phyloP scores from a whole-genome alignment of 257 asterid species.

The Solanum etuberosum region DNA sequence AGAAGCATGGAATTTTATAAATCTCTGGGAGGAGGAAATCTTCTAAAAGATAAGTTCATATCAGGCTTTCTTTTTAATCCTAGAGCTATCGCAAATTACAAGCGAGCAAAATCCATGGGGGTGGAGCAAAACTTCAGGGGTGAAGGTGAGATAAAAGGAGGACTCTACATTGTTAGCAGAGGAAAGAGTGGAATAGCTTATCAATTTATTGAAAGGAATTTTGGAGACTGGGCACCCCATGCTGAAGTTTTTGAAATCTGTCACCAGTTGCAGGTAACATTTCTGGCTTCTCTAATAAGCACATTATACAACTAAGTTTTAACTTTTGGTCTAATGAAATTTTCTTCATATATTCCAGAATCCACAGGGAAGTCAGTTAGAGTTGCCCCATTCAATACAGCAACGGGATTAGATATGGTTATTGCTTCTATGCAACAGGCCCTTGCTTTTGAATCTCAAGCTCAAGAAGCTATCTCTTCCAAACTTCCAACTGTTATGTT shows the following conservation, averaged over 20 bases:
- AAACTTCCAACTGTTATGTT: background rate
- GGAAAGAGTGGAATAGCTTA: constrained; percentile 71
- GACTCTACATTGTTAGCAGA: constrained; percentile 58
- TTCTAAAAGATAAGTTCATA: constrained; percentile 65
- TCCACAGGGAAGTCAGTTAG: constrained; percentile 8
- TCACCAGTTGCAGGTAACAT: constrained; percentile 49
- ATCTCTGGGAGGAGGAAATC: constrained; percentile 85
- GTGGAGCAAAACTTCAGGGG: constrained; percentile 63
- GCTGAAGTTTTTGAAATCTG: constrained; percentile 70
- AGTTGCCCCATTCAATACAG: background rate
- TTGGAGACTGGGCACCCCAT: constrained; percentile 84
- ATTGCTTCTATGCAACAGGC: background rate
- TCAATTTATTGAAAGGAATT: constrained; percentile 81
- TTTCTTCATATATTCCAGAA: constrained; percentile 12
- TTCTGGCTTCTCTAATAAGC: background rate
- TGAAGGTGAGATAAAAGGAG: constrained; percentile 79
- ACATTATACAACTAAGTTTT: background rate
- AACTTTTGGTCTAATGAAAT: background rate
- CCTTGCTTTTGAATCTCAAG: background rate
- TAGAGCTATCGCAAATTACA: constrained; percentile 73
- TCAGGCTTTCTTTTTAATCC: constrained; percentile 72
- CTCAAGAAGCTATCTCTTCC: background rate
- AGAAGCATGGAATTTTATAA: constrained; percentile 52
- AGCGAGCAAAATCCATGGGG: constrained; percentile 61
- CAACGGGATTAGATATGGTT: background rate